Evolutionary conservation across 1,139 yeast species (phyloP), one percentile per base, ranked within the genome.

Genomic region (Barnettozyma hawaiiensis): DNA sequence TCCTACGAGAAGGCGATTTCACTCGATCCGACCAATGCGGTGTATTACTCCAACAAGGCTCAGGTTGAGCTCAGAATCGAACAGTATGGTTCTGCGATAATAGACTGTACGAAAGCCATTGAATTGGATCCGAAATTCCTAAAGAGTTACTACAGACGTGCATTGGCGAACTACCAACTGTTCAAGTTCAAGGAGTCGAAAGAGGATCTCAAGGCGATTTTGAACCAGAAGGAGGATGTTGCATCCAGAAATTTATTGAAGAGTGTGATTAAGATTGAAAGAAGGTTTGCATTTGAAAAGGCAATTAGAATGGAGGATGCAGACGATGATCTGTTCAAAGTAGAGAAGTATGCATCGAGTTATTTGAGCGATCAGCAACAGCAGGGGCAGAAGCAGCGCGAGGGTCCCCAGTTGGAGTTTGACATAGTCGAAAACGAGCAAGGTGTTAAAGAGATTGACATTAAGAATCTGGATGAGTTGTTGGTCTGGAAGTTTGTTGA

Each of bases 61-160:
- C 95, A 87, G 50, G 96, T 87, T 1, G 82, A 89, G 53, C 78
- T 90, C 59, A 85, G 86, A 60, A 64, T 81, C 44, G 98, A 92
- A 60, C 82, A 81, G 55, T 90, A 84, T 62, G 97, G 97, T 2
- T 71, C 78, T 39, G 95, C 97, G 1, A 75, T 90, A 5, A 69
- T 65, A 15, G 97, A 90, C 60, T 83, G 96, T 53, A 75, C 81
- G 31, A 64, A 66, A 38, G 90, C 97, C 1, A 69, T 92, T 39
- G 73, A 70, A 39, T 60, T 82, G 11, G 89, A 92, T 58, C 75
- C 82, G 1, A 61, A 68, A 34, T 85, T 85, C 58, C 66, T 79
- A 39, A 92, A 92, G 63, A 92, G 90, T 1, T 75, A 82, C 57
- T 78, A 74, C 53, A 75, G 98, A 49, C 76, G 95, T 49, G 97